Evolutionary conservation across 148 eudicot species (phyloP).

Genomic region (Cornus kousa): DNA sequence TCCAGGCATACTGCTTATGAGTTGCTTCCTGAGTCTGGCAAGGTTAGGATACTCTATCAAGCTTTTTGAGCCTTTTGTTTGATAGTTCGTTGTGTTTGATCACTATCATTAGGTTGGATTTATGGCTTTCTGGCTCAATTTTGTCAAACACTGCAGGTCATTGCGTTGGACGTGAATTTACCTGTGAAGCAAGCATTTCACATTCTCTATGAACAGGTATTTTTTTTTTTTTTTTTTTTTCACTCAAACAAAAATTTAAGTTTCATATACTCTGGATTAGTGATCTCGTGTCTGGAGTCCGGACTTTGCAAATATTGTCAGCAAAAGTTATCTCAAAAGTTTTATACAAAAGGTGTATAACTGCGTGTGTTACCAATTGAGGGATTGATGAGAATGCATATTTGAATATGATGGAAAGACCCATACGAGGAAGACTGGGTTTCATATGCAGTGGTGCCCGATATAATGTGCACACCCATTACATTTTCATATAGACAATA

Average conservation of each 20-base stretch:
- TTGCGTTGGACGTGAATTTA: conserved; percentile 76
- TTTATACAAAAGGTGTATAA: neutral
- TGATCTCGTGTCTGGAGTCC: no score
- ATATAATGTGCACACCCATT: neutral
- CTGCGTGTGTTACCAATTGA: neutral
- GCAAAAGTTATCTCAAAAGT: neutral
- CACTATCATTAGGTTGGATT: neutral
- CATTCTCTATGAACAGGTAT: conserved; percentile 91
- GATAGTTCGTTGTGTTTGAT: neutral
- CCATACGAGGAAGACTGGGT: neutral
- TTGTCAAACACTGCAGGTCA: conserved; percentile 46
- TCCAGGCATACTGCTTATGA: conserved; percentile 82
- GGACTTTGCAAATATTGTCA: neutral
- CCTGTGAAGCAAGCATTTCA: conserved; percentile 98
- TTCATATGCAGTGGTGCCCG: neutral
- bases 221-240: neutral
- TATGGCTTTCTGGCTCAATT: conserved; percentile 3
- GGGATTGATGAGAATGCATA: neutral
- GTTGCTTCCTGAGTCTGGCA: conserved; percentile 95
- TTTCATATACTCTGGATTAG: no score
- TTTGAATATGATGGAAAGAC: neutral
- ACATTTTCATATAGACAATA: neutral
- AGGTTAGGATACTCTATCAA: conserved; percentile 41
- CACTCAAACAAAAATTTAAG: neutral
- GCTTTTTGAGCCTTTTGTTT: neutral